A percentile compares a stretch with the other conserved stretches of the same genome.
Conservation (phyloP, 371 early-diverging fungal species). For the Rhizopus delemar region DNA sequence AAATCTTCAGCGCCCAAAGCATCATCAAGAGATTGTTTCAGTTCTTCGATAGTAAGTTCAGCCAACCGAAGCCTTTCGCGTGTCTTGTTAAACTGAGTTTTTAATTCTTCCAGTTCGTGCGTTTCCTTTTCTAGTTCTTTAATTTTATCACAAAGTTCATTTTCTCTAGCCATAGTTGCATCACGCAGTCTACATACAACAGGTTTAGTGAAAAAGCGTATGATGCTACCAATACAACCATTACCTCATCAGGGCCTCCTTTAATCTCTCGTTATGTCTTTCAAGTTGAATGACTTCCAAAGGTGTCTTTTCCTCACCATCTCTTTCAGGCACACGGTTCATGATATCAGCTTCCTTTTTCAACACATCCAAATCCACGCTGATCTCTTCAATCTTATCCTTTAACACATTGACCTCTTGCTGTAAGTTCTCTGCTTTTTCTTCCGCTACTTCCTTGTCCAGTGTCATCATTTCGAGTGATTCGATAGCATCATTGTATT, state of each 20-base stretch:
- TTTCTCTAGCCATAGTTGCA: conserved; percentile 72
- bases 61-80: conserved; percentile 63
- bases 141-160: conserved; percentile 62
- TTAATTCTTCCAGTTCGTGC: conserved; percentile 54
- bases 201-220: no score
- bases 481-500: conserved; percentile 73
- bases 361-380: conserved; percentile 70
- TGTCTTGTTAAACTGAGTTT: conserved; percentile 57
- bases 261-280: conserved; percentile 83
- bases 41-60: conserved; percentile 77
- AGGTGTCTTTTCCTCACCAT: conserved; percentile 47
- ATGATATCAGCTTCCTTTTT: conserved; percentile 62
- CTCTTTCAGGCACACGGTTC: conserved; percentile 35
- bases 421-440: conserved; percentile 75
- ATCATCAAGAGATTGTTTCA: conserved; percentile 84
- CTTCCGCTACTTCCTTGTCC: conserved; percentile 93
- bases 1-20: conserved; percentile 79
- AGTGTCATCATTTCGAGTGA: conserved; percentile 83
- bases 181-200: conserved; percentile 69
- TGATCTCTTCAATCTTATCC: conserved; percentile 82
- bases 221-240: neutral
- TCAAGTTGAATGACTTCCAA: conserved; percentile 71
- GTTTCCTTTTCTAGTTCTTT: conserved; percentile 73
- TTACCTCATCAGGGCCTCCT: conserved; percentile 80
- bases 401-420: conserved; percentile 76